Conservation (phyloP, 2,329 filamentous ascomycete genomes). For the Neonectria magnoliae region DNA sequence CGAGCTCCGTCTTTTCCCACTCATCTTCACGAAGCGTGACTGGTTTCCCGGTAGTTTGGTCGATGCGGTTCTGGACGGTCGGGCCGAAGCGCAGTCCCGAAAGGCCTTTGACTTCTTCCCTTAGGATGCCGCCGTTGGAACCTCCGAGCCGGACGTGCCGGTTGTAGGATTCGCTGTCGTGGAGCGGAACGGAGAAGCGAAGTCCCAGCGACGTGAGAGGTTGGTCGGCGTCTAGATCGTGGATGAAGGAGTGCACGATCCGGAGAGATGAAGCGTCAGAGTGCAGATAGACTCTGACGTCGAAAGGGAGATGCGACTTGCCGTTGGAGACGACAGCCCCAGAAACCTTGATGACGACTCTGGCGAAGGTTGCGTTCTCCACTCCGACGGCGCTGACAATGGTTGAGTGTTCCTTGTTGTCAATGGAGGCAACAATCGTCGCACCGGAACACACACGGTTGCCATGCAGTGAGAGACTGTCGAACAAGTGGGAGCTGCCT, state of each 20-base stretch:
- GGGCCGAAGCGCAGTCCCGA: slow-evolving; percentile 67
- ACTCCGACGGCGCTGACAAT: neutral
- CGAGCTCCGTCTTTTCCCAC: slow-evolving; percentile 43
- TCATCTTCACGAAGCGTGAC: slow-evolving; percentile 32
- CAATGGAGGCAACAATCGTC: slow-evolving; percentile 28
- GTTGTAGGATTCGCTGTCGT: slow-evolving; percentile 62
- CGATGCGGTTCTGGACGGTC: slow-evolving; percentile 57
- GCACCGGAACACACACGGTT: slow-evolving; percentile 18
- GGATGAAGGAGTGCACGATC: slow-evolving; percentile 64
- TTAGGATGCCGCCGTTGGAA: slow-evolving; percentile 62
- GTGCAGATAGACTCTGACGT: slow-evolving; percentile 61
- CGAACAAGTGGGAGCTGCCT: slow-evolving; percentile 13
- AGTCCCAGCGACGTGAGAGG: slow-evolving; percentile 65
- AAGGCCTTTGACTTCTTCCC: slow-evolving; percentile 67
- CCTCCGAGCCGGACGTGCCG: slow-evolving; percentile 68
- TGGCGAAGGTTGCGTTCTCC: slow-evolving; percentile 24
- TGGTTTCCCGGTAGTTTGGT: slow-evolving; percentile 59
- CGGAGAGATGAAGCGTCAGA: slow-evolving; percentile 63
- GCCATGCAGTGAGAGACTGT: slow-evolving; percentile 8
- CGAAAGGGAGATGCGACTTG: slow-evolving; percentile 28
- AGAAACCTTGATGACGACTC: slow-evolving; percentile 29
- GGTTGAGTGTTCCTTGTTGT: slow-evolving; percentile 25
- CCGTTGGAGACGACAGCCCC: slow-evolving; percentile 4
- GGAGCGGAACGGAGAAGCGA: slow-evolving; percentile 63
- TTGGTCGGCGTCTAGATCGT: slow-evolving; percentile 57